Conservation (phyloP, 495 filamentous ascomycete genomes). For the Astrothelium macrocarpum region DNA sequence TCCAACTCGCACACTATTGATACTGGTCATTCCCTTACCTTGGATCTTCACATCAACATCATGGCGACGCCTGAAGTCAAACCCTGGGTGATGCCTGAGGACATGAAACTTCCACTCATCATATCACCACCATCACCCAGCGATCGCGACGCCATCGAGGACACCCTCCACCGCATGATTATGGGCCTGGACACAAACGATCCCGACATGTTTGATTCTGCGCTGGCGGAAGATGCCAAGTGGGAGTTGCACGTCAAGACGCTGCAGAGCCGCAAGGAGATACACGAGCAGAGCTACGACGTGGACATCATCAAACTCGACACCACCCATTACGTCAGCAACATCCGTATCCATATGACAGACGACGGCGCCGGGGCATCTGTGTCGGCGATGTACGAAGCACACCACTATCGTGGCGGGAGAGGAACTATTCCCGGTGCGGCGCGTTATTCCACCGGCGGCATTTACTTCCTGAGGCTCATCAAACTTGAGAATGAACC, state of each 20-base stretch:
- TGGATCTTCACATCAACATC: too few relatives aligned
- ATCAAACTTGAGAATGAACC: conserved; percentile 17
- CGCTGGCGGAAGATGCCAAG: conserved; percentile 10
- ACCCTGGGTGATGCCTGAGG: too few relatives aligned
- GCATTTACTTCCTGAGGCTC: conserved; percentile 15
- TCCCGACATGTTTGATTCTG: conserved; percentile 16
- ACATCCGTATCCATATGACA: conserved; percentile 21
- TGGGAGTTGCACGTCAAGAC: conserved; percentile 3
- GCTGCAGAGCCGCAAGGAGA: neutral
- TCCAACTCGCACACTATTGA: too few relatives aligned
- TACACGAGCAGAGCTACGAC: conserved; percentile 1
- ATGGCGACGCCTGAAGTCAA: too few relatives aligned
- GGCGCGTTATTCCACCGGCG: conserved; percentile 11
- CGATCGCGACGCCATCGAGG: conserved; percentile 19
- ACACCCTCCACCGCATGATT: conserved; percentile 21
- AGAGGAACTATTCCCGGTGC: conserved; percentile 15
- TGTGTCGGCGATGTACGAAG: conserved; percentile 13
- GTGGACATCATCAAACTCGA: neutral
- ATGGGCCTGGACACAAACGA: conserved; percentile 18
- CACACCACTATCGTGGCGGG: conserved; percentile 19
- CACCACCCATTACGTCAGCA: conserved; percentile 21
- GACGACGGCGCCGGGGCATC: conserved; percentile 17
- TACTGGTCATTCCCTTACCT: too few relatives aligned
- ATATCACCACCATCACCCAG: conserved; percentile 15
- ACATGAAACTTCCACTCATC: too few relatives aligned